phyloP scores from a whole-genome alignment of 176 grass and related monocot genomes.

The Phoenix roebelenii region DNA sequence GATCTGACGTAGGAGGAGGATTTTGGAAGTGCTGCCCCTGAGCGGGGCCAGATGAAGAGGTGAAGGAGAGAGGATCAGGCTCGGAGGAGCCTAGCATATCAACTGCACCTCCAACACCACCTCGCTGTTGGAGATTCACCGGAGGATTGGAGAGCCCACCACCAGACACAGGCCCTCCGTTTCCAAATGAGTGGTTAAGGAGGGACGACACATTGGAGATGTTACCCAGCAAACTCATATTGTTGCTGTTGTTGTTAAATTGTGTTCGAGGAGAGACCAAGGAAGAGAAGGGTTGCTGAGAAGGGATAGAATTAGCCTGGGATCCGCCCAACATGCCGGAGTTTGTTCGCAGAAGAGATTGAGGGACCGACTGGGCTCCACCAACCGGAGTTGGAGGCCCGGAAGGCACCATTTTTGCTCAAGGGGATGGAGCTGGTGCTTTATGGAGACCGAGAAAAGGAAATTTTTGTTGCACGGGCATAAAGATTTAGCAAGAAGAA shows the following conservation, averaged over 20 bases:
- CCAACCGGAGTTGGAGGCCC: conserved; percentile 4
- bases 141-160: neutral
- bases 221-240: conserved; percentile 15
- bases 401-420: conserved; percentile 27
- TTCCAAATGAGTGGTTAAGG: conserved; percentile 11
- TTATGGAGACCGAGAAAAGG: neutral
- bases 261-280: conserved; percentile 24
- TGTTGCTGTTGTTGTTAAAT: conserved; percentile 15
- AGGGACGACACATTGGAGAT: conserved; percentile 22
- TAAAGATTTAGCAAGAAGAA: conserved; percentile 4
- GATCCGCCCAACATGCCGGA: conserved; percentile 6
- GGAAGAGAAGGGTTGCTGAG: conserved; percentile 21
- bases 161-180: conserved; percentile 2
- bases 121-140: neutral
- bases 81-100: conserved; percentile 6
- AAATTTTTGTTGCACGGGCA: conserved; percentile 1
- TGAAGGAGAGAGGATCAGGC: conserved; percentile 1
- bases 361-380: conserved; percentile 11
- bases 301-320: conserved; percentile 1
- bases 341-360: conserved; percentile 22
- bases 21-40: conserved; percentile 7
- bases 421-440: too few relatives aligned
- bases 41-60: neutral
- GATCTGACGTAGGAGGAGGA: neutral
- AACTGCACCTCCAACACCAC: neutral